Evolutionary conservation across 352 stramenopile genomes (phyloP).

Genomic region (Phytophthora boehmeriae): DNA sequence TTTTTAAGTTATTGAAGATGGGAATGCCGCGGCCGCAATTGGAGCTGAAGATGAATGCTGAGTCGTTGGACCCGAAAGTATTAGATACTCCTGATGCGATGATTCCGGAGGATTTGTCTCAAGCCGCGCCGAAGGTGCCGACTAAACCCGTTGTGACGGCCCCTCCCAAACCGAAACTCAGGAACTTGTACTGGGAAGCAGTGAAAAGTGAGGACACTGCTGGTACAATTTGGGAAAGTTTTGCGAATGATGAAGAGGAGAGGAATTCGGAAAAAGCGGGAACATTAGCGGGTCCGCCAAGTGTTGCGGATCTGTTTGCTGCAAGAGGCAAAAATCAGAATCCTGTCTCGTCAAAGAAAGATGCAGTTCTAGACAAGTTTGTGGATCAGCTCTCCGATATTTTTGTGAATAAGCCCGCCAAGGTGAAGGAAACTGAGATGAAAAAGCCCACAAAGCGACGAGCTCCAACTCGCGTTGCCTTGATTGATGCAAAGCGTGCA

Average conservation of each 20-base stretch:
- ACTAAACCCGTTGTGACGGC: conserved; percentile 45
- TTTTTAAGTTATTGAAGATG: conserved; percentile 97
- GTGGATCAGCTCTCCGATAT: conserved; percentile 71
- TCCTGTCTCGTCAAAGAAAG: conserved; percentile 34
- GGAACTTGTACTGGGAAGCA: conserved; percentile 86
- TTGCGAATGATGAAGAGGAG: conserved; percentile 44
- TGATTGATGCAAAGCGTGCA: conserved; percentile 84
- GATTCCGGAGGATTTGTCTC: conserved; percentile 53
- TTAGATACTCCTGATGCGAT: conserved; percentile 87
- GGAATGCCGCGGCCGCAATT: conserved; percentile 92
- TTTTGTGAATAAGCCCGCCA: conserved; percentile 83
- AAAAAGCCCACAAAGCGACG: conserved; percentile 67
- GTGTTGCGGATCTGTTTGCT: conserved; percentile 49
- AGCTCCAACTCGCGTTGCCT: conserved; percentile 70
- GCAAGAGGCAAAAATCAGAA: conserved; percentile 29
- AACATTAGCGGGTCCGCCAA: conserved; percentile 21
- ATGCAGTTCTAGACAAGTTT: conserved; percentile 66
- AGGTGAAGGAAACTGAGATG: conserved; percentile 51
- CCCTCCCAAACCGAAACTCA: conserved; percentile 79
- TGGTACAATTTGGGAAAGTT: conserved; percentile 82
- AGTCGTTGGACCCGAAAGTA: conserved; percentile 89
- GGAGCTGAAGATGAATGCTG: conserved; percentile 92
- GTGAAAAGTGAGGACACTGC: conserved; percentile 59
- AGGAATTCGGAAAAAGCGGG: conserved; percentile 17
- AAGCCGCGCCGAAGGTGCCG: conserved; percentile 18